Evolutionary conservation across 2,329 filamentous ascomycete genomes (phyloP).

Genomic region (Aspergillus floridensis): DNA sequence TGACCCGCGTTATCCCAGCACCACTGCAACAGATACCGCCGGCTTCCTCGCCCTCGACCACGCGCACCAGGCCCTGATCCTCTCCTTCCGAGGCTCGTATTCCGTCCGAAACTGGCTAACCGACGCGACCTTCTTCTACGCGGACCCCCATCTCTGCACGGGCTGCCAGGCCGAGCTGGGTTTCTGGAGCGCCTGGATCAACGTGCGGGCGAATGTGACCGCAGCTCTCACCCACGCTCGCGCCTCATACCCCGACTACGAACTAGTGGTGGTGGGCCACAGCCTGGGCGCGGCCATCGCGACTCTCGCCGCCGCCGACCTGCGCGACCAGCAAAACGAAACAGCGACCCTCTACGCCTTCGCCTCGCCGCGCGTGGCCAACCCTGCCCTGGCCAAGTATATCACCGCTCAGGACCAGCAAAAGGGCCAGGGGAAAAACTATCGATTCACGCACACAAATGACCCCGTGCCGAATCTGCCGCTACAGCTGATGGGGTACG

Average conservation of each 20-base stretch:
- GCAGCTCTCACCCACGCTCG: slow-evolving; percentile 29
- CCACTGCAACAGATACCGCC: slow-evolving; percentile 41
- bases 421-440: slow-evolving; percentile 55
- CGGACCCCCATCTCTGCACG: slow-evolving; percentile 41
- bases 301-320: slow-evolving; percentile 57
- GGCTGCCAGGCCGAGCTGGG: slow-evolving; percentile 44
- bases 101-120: slow-evolving; percentile 32
- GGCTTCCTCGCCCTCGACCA: slow-evolving; percentile 50
- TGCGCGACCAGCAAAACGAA: slow-evolving; percentile 50
- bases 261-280: slow-evolving; percentile 57
- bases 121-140: slow-evolving; percentile 28
- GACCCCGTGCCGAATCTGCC: slow-evolving; percentile 70
- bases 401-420: slow-evolving; percentile 39
- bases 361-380: slow-evolving; percentile 65
- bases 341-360: slow-evolving; percentile 62
- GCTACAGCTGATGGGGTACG: slow-evolving; percentile 58
- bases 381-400: slow-evolving; percentile 53
- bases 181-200: slow-evolving; percentile 48
- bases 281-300: slow-evolving; percentile 66
- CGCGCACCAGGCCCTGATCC: slow-evolving; percentile 40
- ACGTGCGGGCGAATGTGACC: slow-evolving; percentile 36
- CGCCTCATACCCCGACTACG: slow-evolving; percentile 31
- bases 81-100: slow-evolving; percentile 39
- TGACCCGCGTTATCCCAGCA: neutral
- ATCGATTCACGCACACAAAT: slow-evolving; percentile 64